Evolutionary conservation across 805 yeast genomes (phyloP), one percentile per base, ranked within the genome.

Genomic region (Saturnispora zaruensis): DNA sequence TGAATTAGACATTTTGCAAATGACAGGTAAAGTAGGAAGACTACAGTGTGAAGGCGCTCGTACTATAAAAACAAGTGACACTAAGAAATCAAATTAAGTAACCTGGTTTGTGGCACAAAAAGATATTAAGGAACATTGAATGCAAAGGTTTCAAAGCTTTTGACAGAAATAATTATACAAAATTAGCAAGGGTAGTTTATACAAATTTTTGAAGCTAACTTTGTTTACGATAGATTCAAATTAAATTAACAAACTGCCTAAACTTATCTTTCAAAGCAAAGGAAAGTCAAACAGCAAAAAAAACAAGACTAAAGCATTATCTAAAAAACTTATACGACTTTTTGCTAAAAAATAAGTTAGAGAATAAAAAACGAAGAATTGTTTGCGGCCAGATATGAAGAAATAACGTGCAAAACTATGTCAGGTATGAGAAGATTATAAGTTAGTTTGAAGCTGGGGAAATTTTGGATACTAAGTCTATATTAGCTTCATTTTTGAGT

Each of bases 11-110:
- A 71, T 84, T 57, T 83, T 84, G 52, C 91, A 83, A 62, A 84
- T 83, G 89, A 81, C 82, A 87, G 91, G 91, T 23, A 70, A 90
- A 60, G 90, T 90, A 0, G 90, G 90, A 34, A 76, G 91, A 54
- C 91, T 91, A 2, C 86, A 87, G 2, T 84, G 71, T 59, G 91
- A 85, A 52, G 90, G 91, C 57, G 83, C 74, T 41, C 87, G 87
- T 2, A 79, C 83, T 44, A 86, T 84, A 1, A 83, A 75, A 63
- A 84, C 91, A 8, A 82, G 81, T 61, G 88, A 82, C 52, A 69
- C 81, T 8, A 82, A 84, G 53, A 85, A 85, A 65, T 72, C 74
- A 52, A 84, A 82, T 57, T 84, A 85, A 68, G 82, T 82, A 62
- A 86, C 84, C 83, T 84, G 61, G 62, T 85, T 57, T 84, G 84